Conservation (phyloP, 2,329 filamentous ascomycete genomes). For the Escovopsis sp. region DNA sequence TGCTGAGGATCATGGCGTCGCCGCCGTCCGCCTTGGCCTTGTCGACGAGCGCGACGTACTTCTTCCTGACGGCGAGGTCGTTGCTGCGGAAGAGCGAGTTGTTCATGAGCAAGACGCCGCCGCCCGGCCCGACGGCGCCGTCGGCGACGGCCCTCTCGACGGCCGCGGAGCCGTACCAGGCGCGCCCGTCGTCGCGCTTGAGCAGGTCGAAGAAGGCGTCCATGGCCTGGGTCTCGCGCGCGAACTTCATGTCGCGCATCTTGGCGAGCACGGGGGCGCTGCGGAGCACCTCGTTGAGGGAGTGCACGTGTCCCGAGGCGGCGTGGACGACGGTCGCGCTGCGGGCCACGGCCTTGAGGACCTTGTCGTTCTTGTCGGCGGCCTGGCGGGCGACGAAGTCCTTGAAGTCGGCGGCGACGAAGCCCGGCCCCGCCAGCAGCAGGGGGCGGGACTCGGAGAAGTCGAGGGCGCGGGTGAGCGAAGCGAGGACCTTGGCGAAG, state of each 20-base stretch:
- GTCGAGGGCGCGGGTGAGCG: constrained; percentile 64
- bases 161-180: constrained; percentile 77
- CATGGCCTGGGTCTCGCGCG: constrained; percentile 68
- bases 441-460: constrained; percentile 55
- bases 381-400: constrained; percentile 53
- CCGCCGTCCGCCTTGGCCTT: constrained; percentile 76
- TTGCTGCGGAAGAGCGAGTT: constrained; percentile 78
- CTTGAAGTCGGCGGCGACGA: constrained; percentile 67
- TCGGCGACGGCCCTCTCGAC: constrained; percentile 72
- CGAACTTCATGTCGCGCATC: constrained; percentile 77
- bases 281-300: constrained; percentile 72
- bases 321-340: constrained; percentile 64
- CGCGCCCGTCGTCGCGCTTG: constrained; percentile 69
- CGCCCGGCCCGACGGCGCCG: constrained; percentile 75
- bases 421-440: constrained; percentile 78
- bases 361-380: constrained; percentile 46
- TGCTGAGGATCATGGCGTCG: constrained; percentile 77
- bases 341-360: constrained; percentile 44
- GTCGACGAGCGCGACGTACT: constrained; percentile 77
- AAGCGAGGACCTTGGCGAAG: constrained; percentile 61
- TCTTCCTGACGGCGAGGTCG: constrained; percentile 58
- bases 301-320: constrained; percentile 73
- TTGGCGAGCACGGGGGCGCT: constrained; percentile 62
- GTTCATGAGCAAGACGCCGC: constrained; percentile 71
- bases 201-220: constrained; percentile 68